Base-by-base conservation (phyloP, 805 yeast genomes). In the Phaffomyces thermotolerans region DNA sequence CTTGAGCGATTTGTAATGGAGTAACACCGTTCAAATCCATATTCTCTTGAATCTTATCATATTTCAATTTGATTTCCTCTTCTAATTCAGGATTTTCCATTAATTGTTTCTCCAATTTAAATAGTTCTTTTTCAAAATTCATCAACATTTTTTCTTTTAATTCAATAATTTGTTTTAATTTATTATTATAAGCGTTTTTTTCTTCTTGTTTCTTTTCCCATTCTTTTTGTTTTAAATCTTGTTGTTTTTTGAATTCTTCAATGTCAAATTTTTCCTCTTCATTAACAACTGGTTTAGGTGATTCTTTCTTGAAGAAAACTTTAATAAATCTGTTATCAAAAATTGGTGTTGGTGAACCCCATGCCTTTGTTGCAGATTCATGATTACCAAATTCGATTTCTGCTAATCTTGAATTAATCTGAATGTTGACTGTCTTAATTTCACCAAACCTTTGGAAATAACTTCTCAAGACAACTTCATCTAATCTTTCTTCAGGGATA, bases 311-410 rank as follows among this genome's bases (percentile, higher is more conserved):
- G 69, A 71, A 73, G 53, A 56, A 71, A 34, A 73, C 66, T 53
- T 73, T 73, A 48, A 73, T 66, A 47, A 72, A 72, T 41, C 78
- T 65, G 59, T 73, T 73, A 42, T 65, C 67, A 48, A 73, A 73
- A 14, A 73, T 65, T 6, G 76, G 71, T 4, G 56, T 62, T 1
- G 76, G 73, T 25, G 64, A 60, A 6, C 52, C 39, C 67, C 72
- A 73, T 1, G 78, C 78, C 7, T 51, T 58, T 9, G 52, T 56
- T 3, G 78, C 78, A 46, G 58, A 51, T 24, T 58, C 64, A 37
- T 64, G 68, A 14, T 57, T 52, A 8, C 47, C 55, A 46, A 59
- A 73, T 39, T 64, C 70, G n/a, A 73, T 39, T 45, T 63, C 69
- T 4, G 72, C 75, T 14, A 59, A 48, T 27, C 61, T 51, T 30